Base-by-base conservation (phyloP, 169 alveolate species). In the Plasmodium gonderi region DNA sequence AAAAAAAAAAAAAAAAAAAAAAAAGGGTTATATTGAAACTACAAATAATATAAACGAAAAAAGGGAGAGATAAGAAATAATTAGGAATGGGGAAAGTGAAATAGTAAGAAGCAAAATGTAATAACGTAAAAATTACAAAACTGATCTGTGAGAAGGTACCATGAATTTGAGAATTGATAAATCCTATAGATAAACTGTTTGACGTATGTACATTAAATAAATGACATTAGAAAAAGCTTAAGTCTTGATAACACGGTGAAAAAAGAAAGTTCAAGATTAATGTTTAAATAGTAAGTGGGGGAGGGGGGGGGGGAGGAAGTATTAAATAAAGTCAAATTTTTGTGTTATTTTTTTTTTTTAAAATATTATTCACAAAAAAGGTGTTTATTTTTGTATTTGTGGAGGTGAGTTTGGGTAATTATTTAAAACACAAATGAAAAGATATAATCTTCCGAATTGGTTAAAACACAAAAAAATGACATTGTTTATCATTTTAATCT, bases 11-110 rank as follows among this genome's bases (percentile, higher is more conserved):
- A n/a, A 75, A 75, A 75, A 75, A 60, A 60, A 60, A 60, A 60
- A 60, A 85, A 75, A 33, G 6, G 17, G 49, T 38, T 47, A 74
- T 74, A 65, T 54, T 74, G 72, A 75, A 85, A 85, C 79, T 85
- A 75, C 92, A 85, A 85, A 85, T 60, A 60, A 12, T n/a, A 76
- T 75, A 75, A 33, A 85, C 92, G 89, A 85, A 85, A 85, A 85
- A 85, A 85, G 83, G 11, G 67, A 74, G 67, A 69, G 26, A 33
- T 33, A 77, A 54, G 29, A 14, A 49, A 0, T 68, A n/a, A 74
- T 31, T 7, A 42, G 23, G 29, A 54, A 20, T 51, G 67, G 77
- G 42, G 44, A 36, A 14, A 20, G 44, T 40, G 29, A 36, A 20
- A 54, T 12, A 49, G 42, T 23, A 31, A 12, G 54, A 33, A 40